Evolutionary conservation across 192 early-diverging fungal genomes (phyloP), one percentile per base, ranked within the genome.

Genomic region (Coemansia sp.): DNA sequence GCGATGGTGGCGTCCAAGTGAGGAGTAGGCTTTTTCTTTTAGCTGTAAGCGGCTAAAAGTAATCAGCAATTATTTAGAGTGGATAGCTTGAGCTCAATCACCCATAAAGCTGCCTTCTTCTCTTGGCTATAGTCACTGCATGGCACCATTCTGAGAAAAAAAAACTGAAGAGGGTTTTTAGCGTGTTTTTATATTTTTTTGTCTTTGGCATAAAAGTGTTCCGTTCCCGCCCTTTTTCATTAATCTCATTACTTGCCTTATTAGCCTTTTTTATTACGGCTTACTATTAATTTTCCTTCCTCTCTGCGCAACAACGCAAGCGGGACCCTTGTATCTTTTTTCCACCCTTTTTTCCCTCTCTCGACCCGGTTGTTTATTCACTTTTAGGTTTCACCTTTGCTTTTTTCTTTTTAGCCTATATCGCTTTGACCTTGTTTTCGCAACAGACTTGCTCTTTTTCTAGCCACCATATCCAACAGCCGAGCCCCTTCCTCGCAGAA

Each of bases 281-380:
- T 58, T 58, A 58, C 57, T 58, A 46, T 58, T 58, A 36, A 36
- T 45, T 46, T 32, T 39, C 36, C 36, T 58, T 19, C 35, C 45
- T 45, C 13, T 46, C 18, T 13, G 13, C 39, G 11, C 39, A 42
- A 42, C 14, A 42, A 42, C 36, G 18, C 36, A 27, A 28, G 24
- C 32, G 19, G 22, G 25, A 20, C 39, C 57, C 39, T 42, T 18
- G 16, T 18, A 42, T 42, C 39, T 42, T 42, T 42, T 42, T 42
- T n/a, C n/a, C n/a, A n/a, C n/a, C n/a, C n/a, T n/a, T n/a, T n/a
- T n/a, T n/a, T n/a, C n/a, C n/a, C 9, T 42, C 16, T 18, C 16
- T 42, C 39, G 8, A 10, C 39, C 13, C 39, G 39, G 8, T 42
- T 3, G 13, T 42, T 42, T 42, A 6, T 34, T 35, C 11, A 9